phyloP scores from a whole-genome alignment of 306 rosid genomes.

The Begonia masoniana region DNA sequence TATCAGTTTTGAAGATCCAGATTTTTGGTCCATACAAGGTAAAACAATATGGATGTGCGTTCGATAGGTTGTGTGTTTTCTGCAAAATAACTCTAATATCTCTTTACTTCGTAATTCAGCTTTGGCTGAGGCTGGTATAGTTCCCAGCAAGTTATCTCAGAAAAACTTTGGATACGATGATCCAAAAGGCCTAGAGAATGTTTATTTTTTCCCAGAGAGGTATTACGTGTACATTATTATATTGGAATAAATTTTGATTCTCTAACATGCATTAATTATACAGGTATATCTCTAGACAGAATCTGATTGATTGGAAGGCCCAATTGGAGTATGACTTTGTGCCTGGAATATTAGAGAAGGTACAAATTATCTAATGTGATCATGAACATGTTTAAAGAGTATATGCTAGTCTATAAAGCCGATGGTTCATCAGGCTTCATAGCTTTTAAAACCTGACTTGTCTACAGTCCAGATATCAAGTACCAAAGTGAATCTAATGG shows the following conservation, averaged over 20 bases:
- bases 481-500: conserved; percentile 70
- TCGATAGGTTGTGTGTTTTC: too few species aligned
- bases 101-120: conserved; percentile 29
- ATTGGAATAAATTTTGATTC: conserved; percentile 10
- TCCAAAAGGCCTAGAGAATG: conserved; percentile 18
- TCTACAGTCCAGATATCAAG: conserved; percentile 96
- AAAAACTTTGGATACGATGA: conserved; percentile 19
- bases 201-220: conserved; percentile 62
- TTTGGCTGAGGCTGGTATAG: conserved; percentile 79
- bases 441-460: conserved; percentile 66
- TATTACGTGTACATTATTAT: conserved; percentile 9
- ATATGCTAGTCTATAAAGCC: conserved; percentile 6
- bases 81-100: not conserved
- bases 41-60: conserved; percentile 8
- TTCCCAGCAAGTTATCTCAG: conserved; percentile 64
- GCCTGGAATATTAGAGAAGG: conserved; percentile 47
- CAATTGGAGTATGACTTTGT: conserved; percentile 58
- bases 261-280: conserved; percentile 12
- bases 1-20: conserved; percentile 39
- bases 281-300: conserved; percentile 81
- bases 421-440: conserved; percentile 26
- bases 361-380: conserved; percentile 21
- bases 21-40: conserved; percentile 73
- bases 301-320: conserved; percentile 80
- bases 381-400: not conserved